A percentile compares a stretch with the other conserved stretches of the same genome.
These are phyloP conservation scores for Xylariaceae sp. DNA, from an alignment of 2,329 filamentous ascomycete species.

Conservation along the genomic window DNA sequence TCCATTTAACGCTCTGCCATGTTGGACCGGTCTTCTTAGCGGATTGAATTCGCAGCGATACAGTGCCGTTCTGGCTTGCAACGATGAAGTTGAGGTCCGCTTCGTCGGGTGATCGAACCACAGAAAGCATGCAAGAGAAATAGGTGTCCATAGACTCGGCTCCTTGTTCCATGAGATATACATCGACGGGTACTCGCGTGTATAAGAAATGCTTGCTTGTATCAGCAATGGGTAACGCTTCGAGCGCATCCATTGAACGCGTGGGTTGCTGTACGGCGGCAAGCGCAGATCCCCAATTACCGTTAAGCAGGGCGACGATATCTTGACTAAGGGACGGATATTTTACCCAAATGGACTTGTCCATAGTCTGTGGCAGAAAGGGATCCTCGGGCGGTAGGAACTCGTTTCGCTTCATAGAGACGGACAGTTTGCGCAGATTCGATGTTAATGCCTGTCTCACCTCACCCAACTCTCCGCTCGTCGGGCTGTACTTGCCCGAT, in stretches of 20 bases:
- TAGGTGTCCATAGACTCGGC: constrained; percentile 61
- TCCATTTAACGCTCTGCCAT: constrained; percentile 82
- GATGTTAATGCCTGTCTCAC: constrained; percentile 54
- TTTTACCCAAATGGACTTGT: constrained; percentile 75
- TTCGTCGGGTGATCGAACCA: constrained; percentile 64
- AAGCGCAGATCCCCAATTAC: constrained; percentile 49
- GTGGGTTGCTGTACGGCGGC: constrained; percentile 43
- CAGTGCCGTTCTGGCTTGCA: constrained; percentile 70
- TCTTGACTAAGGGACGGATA: constrained; percentile 71
- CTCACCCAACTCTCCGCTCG: constrained; percentile 46
- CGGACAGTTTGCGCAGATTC: constrained; percentile 66
- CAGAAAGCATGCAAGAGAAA: constrained; percentile 70
- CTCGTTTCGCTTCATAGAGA: constrained; percentile 80
- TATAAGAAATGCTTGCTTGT: constrained; percentile 70
- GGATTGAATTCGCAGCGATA: constrained; percentile 68
- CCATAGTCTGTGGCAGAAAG: constrained; percentile 69
- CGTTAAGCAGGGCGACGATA: constrained; percentile 63
- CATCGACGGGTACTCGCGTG: constrained; percentile 69
- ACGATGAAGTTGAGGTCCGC: constrained; percentile 67
- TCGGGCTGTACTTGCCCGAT: constrained; percentile 38
- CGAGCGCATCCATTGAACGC: constrained; percentile 51
- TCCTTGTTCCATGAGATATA: constrained; percentile 68
- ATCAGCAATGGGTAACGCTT: constrained; percentile 73
- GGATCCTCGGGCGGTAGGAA: constrained; percentile 66
- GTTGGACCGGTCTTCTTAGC: constrained; percentile 63